phyloP scores from a whole-genome alignment of 768 basidiomycete species.

The Ramaria rubella region DNA sequence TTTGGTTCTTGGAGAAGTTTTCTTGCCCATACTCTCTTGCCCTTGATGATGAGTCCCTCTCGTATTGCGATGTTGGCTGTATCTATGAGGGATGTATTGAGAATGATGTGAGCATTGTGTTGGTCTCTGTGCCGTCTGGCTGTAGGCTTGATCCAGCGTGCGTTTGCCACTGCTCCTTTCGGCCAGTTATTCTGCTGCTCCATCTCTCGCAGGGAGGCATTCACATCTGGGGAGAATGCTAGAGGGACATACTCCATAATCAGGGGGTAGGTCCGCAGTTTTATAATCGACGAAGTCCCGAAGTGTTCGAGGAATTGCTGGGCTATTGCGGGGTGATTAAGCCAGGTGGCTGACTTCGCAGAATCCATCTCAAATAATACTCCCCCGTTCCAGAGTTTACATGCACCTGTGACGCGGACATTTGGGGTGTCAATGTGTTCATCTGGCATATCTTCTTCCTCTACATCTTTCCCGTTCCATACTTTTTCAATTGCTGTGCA shows the following conservation, averaged over 20 bases:
- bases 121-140: not conserved
- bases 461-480: too few relatives aligned
- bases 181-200: not conserved
- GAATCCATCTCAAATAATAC: not conserved
- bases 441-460: too few relatives aligned
- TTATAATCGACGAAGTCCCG: not conserved
- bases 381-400: not conserved
- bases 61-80: not conserved
- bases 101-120: not conserved
- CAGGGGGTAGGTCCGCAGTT: not conserved
- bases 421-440: too few relatives aligned
- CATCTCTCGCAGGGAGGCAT: not conserved
- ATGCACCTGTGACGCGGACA: too few relatives aligned
- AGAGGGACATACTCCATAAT: not conserved
- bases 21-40: not conserved
- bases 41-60: not conserved
- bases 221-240: not conserved
- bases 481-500: too few relatives aligned
- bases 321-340: not conserved
- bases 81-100: not conserved
- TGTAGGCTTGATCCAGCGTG: not conserved
- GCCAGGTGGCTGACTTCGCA: not conserved
- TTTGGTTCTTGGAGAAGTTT: not conserved
- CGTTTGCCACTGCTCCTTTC: not conserved
- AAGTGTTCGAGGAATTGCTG: not conserved